Conservation (phyloP, 2,329 filamentous ascomycete species). For the Intubia oerlemansii region DNA sequence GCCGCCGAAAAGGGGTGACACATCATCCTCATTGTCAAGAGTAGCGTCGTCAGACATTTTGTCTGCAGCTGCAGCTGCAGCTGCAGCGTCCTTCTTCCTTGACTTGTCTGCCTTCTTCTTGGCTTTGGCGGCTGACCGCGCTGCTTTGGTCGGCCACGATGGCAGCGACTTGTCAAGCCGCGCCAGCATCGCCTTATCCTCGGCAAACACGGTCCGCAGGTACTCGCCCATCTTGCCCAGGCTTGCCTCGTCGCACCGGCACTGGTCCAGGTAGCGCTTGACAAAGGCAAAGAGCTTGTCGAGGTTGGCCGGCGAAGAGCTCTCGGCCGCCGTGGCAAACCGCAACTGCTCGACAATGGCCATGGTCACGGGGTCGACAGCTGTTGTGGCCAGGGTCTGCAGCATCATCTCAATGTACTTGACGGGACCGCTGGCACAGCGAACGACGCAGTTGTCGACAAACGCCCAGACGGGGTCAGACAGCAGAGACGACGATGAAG, state of each 20-base stretch:
- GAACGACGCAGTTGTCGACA: slow-evolving; percentile 61
- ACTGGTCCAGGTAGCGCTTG: slow-evolving; percentile 31
- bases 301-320: slow-evolving; percentile 18
- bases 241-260: slow-evolving; percentile 17
- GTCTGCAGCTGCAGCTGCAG: no score
- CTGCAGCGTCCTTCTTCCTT: no score
- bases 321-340: slow-evolving; percentile 31
- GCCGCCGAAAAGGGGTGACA: no score
- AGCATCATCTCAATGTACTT: slow-evolving; percentile 61
- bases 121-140: no score
- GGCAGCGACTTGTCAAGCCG: no score
- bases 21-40: no score
- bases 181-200: not conserved
- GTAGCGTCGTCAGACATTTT: no score
- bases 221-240: no score
- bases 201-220: slow-evolving; percentile 11
- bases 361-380: slow-evolving; percentile 43
- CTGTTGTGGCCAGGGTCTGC: slow-evolving; percentile 17
- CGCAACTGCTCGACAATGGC: slow-evolving; percentile 59
- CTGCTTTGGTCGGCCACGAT: no score
- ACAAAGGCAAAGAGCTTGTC: slow-evolving; percentile 34
- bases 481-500: slow-evolving; percentile 14
- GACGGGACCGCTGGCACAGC: slow-evolving; percentile 55
- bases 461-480: slow-evolving; percentile 37
- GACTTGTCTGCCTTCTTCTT: no score